These are phyloP conservation scores for Pyricularia sp. DNA, from an alignment of 2,329 filamentous ascomycete genomes.

Conservation along the genomic window DNA sequence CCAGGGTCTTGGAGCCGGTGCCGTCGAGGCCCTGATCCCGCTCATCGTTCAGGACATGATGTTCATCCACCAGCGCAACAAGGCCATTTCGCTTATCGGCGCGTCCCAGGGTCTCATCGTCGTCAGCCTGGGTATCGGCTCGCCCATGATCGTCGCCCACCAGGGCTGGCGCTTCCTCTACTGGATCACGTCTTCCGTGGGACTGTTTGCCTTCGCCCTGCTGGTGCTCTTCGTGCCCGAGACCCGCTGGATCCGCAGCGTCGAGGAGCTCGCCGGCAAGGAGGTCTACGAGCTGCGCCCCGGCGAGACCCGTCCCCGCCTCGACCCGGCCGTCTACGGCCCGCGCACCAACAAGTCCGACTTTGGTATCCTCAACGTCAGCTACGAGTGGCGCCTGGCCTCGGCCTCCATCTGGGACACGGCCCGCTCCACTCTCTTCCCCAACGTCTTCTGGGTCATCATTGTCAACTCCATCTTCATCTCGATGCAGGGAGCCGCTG, in stretches of 20 bases:
- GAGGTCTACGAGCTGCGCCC: conserved; percentile 13
- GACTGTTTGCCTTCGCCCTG: conserved; percentile 18
- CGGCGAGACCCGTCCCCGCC: conserved; percentile 16
- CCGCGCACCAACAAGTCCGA: conserved; percentile 15
- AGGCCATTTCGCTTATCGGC: conserved; percentile 9
- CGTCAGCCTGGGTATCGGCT: conserved; percentile 18
- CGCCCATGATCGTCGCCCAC: conserved; percentile 17
- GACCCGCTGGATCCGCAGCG: conserved; percentile 17
- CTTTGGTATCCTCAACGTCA: conserved; percentile 17
- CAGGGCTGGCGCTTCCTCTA: conserved; percentile 22
- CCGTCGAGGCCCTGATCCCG: conserved; percentile 28
- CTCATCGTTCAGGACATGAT: conserved; percentile 12
- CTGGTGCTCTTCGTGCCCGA: conserved; percentile 20
- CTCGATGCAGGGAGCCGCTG: conserved; percentile 14
- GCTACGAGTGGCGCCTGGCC: conserved; percentile 14
- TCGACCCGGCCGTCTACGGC: conserved; percentile 17
- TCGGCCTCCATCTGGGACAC: conserved; percentile 13
- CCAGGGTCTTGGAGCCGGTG: conserved; percentile 25
- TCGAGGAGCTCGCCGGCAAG: conserved; percentile 20
- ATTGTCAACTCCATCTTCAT: conserved; percentile 17
- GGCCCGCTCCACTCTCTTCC: conserved; percentile 18
- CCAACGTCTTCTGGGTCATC: conserved; percentile 19
- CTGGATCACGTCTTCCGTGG: conserved; percentile 19
- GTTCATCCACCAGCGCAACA: conserved; percentile 9
- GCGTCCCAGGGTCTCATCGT: conserved; percentile 18